Evolutionary conservation across 2,329 filamentous ascomycete genomes (phyloP), one percentile per base, ranked within the genome.

Genomic region (Coniochaeta prunicola): DNA sequence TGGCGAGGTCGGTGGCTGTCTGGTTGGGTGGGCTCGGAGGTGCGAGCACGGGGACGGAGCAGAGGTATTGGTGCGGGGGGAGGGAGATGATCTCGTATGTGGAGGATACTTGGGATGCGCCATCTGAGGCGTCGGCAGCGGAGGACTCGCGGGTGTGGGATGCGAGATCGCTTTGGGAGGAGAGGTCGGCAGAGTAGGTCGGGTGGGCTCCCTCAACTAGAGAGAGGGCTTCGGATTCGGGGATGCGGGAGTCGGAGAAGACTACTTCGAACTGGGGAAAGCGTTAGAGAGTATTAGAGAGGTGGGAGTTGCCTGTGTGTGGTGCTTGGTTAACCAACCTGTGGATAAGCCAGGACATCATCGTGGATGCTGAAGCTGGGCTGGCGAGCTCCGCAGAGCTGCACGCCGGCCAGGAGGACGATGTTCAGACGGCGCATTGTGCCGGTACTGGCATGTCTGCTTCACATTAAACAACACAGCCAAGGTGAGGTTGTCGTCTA

Each of bases 341-440:
- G 91, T 12, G 92, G 92, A 73, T 89, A 91, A 19, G 91, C 91
- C 59, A 96, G 81, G 57, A 96, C 73, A 70, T 97, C 92, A 69
- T 96, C 91, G 68, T 94, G 87, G 59, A 96, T 89, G 75, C 88
- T 96, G 77, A 96, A 96, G 58, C 78, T 75, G 8, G 76, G 77
- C 53, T 80, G 78, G 53, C 78, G 77, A 64, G 80, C 82, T 63
- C 65, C 67, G 65, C 72, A 74, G 31, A 82, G 74, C 70, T 74
- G 78, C 63, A 76, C 64, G 55, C 69, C 67, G 50, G 75, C 75
- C 59, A 83, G 68, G 53, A 83, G 65, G 15, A 75, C 64, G 57
- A 82, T 59, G 59, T 74, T 71, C 65, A 75, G 69, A 69, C 76
- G 77, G 74, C 80, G 79, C 82, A 85, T 85, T 61, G 61, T 77